phyloP scores from a whole-genome alignment of 2,329 filamentous ascomycete species.

The Orbilia quercus region DNA sequence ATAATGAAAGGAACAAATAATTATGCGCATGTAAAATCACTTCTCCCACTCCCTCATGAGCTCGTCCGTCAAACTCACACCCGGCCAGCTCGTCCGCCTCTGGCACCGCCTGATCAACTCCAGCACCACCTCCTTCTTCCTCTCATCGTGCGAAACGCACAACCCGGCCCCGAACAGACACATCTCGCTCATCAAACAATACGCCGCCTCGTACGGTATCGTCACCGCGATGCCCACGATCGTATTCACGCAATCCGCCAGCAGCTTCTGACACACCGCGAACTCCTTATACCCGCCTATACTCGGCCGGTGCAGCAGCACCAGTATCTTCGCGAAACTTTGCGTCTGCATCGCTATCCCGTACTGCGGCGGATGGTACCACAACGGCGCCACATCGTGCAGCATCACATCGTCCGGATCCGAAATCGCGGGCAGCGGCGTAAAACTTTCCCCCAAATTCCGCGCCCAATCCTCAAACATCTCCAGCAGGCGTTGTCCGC shows the following conservation, averaged over 20 bases:
- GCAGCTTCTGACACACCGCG: constrained; percentile 64
- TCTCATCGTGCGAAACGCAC: constrained; percentile 63
- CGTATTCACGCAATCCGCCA: constrained; percentile 66
- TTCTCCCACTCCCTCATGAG: constrained; percentile 61
- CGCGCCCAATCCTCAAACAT: constrained; percentile 66
- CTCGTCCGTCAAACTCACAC: constrained; percentile 60
- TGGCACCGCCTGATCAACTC: constrained; percentile 63
- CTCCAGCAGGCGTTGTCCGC: constrained; percentile 65
- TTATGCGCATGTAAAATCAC: neutral
- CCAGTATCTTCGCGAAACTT: constrained; percentile 68
- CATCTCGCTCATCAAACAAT: constrained; percentile 65
- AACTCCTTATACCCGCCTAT: constrained; percentile 67
- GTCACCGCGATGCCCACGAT: constrained; percentile 68
- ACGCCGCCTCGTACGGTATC: constrained; percentile 63
- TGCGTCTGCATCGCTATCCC: constrained; percentile 68
- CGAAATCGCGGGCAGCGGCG: constrained; percentile 62
- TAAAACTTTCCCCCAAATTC: constrained; percentile 63
- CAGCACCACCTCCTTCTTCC: constrained; percentile 63
- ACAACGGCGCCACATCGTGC: constrained; percentile 65
- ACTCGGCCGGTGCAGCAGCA: constrained; percentile 68
- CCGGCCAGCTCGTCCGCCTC: constrained; percentile 64
- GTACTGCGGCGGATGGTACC: constrained; percentile 67
- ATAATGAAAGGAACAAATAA: neutral
- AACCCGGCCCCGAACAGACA: constrained; percentile 65
- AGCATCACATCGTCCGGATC: constrained; percentile 53